phyloP scores from a whole-genome alignment of 2,329 filamentous ascomycete genomes.

The Hypoxylon sp. region DNA sequence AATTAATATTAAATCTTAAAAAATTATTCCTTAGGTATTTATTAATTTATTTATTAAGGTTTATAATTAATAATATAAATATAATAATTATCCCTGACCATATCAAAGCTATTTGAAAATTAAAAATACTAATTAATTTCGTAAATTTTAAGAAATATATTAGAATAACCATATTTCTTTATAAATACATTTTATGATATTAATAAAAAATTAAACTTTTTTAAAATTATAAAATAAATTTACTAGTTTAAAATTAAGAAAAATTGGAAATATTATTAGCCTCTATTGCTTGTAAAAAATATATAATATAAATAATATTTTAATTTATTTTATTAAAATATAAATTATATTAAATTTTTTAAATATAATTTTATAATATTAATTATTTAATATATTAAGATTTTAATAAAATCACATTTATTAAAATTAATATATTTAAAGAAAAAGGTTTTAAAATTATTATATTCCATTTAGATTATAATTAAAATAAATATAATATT shows the following conservation, averaged over 20 bases:
- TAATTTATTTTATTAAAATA: too few species aligned
- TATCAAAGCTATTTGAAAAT: not conserved
- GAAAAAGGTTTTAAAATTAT: not conserved
- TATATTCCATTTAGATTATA: not conserved
- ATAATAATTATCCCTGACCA: not conserved
- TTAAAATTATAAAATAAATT: not conserved
- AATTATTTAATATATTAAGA: not conserved
- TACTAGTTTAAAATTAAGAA: too few species aligned
- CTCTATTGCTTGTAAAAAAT: not conserved
- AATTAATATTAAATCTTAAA: too few species aligned
- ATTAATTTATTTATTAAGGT: too few species aligned
- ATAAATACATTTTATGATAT: not conserved
- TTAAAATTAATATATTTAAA: not conserved
- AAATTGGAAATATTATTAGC: not conserved
- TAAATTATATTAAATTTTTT: too few species aligned
- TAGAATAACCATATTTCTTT: not conserved
- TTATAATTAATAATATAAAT: not conserved
- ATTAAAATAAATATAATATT: not conserved
- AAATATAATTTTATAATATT: not conserved
- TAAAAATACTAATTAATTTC: not conserved
- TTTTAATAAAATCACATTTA: too few species aligned
- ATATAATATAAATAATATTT: too few species aligned
- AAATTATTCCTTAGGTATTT: too few species aligned
- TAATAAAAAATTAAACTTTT: not conserved
- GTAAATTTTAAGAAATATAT: not conserved